These are phyloP conservation scores for Cephalotrichum gorgonifer DNA, from an alignment of 2,329 filamentous ascomycete genomes.

Conservation along the genomic window DNA sequence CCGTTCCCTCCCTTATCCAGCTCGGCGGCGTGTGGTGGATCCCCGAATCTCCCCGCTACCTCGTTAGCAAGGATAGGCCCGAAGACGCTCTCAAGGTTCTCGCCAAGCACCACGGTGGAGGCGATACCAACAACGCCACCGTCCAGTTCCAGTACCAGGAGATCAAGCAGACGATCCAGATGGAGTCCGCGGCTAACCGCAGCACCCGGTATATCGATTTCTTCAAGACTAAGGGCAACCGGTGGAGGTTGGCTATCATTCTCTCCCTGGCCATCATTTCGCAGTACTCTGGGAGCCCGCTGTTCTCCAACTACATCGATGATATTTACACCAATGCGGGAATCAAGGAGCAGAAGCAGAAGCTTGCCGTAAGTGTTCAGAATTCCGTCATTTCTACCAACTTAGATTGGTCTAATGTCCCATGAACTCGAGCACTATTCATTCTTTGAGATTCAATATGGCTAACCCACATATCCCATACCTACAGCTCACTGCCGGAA, in stretches of 20 bases:
- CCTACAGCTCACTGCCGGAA: conserved; percentile 35
- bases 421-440: no score
- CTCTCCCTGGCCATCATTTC: conserved; percentile 56
- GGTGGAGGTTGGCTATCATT: conserved; percentile 51
- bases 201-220: conserved; percentile 50
- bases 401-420: no score
- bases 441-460: no score
- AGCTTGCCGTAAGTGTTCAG: conserved; percentile 38
- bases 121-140: conserved; percentile 44
- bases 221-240: conserved; percentile 51
- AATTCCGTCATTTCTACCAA: no score
- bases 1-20: conserved; percentile 50
- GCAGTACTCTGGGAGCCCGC: conserved; percentile 57
- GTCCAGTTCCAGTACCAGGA: conserved; percentile 58
- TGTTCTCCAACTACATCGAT: conserved; percentile 59
- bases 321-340: conserved; percentile 51
- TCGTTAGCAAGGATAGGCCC: conserved; percentile 52
- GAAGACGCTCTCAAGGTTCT: conserved; percentile 53
- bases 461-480: neutral
- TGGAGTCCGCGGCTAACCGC: conserved; percentile 40
- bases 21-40: conserved; percentile 50
- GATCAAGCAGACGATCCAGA: conserved; percentile 52
- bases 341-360: conserved; percentile 44
- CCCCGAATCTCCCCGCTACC: conserved; percentile 58
- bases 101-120: conserved; percentile 53